Base-by-base conservation (phyloP, 805 yeast genomes). In the Kluyveromyces starmeri region DNA sequence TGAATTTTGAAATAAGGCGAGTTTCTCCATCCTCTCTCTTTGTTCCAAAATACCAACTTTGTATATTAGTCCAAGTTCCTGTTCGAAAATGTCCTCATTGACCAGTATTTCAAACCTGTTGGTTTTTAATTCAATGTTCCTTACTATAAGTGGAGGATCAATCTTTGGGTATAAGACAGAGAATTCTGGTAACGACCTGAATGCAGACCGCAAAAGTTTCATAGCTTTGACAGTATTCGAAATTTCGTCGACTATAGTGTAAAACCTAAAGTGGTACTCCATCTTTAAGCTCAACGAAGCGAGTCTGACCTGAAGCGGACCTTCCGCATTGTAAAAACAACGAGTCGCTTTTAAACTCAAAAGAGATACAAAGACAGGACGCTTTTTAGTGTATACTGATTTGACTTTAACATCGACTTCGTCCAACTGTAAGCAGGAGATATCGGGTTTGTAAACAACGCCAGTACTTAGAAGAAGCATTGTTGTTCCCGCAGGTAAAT, bases 81-180 rank as follows among this genome's bases (percentile, higher is more conserved):
- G 64, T 50, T 78, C 85, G 50, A 78, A 77, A 1, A 78, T 73
- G 48, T 78, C 83, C 50, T 73, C 78, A 36, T 75, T 82, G 24
- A 78, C 59, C 3, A 67, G 64, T 7, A 77, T 40, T 1, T 68
- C 62, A 22, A 76, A 58, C 1, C 55, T 51, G 4, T 60, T 51
- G 1, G 75, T 47, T 23, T 55, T 61, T 7, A 76, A 37, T 20
- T 58, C 58, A 1, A 77, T 55, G 2, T 50, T 47, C 1, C 78
- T 78, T 4, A 65, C 25, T n/a, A 18, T 50, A 19, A 41, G 52
- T 34, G 51, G 50, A 44, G 46, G 21, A 46, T 56, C 57, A 9
- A 46, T 41, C 11, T 37, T 23, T 1, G 62, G 63, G 9, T 42
- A 35, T 3, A 53, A 36, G 14, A 49, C 44, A 4, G 47, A 39